These are phyloP conservation scores for Gilbertella persicaria DNA, from an alignment of 371 early-diverging fungal species.

Conservation along the genomic window DNA sequence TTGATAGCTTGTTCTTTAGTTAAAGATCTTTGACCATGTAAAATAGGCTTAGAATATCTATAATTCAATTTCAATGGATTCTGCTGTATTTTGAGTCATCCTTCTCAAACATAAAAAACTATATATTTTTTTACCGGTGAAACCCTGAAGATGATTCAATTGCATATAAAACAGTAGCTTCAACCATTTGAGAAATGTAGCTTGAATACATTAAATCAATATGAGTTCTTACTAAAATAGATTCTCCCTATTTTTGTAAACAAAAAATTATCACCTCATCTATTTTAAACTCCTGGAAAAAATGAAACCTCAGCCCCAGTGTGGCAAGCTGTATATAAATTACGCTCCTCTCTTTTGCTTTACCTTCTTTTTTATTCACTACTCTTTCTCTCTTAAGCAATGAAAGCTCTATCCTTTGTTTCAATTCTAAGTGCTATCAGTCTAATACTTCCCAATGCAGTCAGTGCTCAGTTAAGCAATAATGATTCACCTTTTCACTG, in stretches of 20 bases:
- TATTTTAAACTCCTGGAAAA: conserved; percentile 4
- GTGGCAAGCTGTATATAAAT: neutral
- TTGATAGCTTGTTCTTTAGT: conserved; percentile 12
- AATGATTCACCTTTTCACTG: conserved; percentile 35
- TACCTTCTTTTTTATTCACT: conserved; percentile 4
- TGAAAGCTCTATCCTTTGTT: conserved; percentile 19
- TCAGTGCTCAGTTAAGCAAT: conserved; percentile 1
- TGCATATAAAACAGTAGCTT: too few relatives aligned
- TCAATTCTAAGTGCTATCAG: conserved; percentile 18
- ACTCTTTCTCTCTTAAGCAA: neutral
- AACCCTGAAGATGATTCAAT: too few relatives aligned
- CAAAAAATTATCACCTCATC: conserved; percentile 8
- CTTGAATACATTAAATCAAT: too few relatives aligned
- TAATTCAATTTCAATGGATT: too few relatives aligned
- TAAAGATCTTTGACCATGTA: neutral
- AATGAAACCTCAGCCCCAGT: neutral
- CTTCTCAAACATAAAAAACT: too few relatives aligned
- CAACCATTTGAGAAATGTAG: too few relatives aligned
- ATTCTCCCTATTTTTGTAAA: neutral
- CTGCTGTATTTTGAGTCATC: too few relatives aligned
- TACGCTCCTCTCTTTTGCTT: neutral
- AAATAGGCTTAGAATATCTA: too few relatives aligned
- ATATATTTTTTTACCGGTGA: too few relatives aligned
- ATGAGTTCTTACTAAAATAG: neutral
- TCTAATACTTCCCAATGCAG: neutral